Evolutionary conservation across 2,329 filamentous ascomycete genomes (phyloP).

Genomic region (Colletotrichum orchidophilum): DNA sequence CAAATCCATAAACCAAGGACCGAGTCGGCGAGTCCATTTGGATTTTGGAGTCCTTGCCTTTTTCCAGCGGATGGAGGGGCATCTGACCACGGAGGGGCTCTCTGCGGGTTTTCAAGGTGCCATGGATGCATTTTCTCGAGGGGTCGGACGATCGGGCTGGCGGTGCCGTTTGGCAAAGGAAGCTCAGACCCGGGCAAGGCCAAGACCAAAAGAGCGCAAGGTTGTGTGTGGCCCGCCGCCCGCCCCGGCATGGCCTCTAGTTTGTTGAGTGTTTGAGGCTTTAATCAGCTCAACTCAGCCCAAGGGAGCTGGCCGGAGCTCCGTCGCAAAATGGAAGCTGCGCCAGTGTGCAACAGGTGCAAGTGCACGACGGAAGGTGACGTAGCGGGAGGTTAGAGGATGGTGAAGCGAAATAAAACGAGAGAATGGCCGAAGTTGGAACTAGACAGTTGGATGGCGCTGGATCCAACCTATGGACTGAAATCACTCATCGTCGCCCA

Average conservation of each 20-base stretch:
- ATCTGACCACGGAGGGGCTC: background rate
- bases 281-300: constrained; percentile 11
- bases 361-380: background rate
- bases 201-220: background rate
- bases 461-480: background rate
- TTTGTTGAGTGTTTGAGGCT: constrained; percentile 34
- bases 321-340: background rate
- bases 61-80: constrained; percentile 8
- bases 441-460: constrained; percentile 5
- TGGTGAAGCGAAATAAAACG: constrained; percentile 3
- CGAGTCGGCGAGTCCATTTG: background rate
- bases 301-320: background rate
- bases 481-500: constrained; percentile 3
- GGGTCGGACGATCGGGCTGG: constrained; percentile 5
- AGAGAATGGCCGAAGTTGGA: constrained; percentile 12
- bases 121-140: background rate
- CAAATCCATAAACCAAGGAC: background rate
- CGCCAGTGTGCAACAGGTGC: background rate
- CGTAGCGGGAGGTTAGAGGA: background rate
- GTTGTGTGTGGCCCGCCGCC: constrained; percentile 6
- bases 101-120: background rate
- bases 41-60: background rate
- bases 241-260: constrained; percentile 14
- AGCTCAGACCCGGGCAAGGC: background rate
- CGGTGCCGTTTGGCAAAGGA: background rate